Evolutionary conservation across 176 grass and related monocot genomes (phyloP).

Genomic region (Carex cristatella): DNA sequence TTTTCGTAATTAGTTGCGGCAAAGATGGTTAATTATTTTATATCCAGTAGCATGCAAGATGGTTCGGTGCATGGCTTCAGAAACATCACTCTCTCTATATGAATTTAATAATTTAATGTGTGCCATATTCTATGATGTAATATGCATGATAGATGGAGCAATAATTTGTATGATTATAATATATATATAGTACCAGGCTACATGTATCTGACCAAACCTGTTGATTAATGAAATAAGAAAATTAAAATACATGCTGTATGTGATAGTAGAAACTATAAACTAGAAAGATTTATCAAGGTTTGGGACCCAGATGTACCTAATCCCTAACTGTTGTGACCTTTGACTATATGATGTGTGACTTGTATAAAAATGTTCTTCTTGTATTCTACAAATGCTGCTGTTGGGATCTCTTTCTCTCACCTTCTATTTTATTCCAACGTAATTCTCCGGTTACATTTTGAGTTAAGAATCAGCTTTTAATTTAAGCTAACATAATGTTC

Average conservation of each 20-base stretch:
- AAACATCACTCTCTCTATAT: background rate
- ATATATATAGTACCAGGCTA: background rate
- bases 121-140: slow-evolving; percentile 14
- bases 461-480: background rate
- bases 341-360: slow-evolving; percentile 1
- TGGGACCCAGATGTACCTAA: background rate
- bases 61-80: background rate
- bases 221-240: background rate
- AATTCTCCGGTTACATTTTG: background rate
- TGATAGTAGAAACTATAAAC: background rate
- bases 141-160: slow-evolving; percentile 3
- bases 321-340: slow-evolving; percentile 6
- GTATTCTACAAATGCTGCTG: background rate
- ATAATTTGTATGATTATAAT: slow-evolving; percentile 11
- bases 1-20: background rate
- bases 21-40: background rate
- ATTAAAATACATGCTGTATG: background rate
- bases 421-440: background rate
- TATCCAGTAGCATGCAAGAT: background rate
- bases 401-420: background rate
- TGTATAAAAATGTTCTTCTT: background rate
- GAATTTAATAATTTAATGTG: slow-evolving; percentile 2
- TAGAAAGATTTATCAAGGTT: background rate
- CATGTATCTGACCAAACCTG: slow-evolving; percentile 3
- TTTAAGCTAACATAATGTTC: no score